Percentiles rank a stretch among this genome's conserved stretches.
These are phyloP conservation scores for Apiospora malaysiana DNA, from an alignment of 2,329 filamentous ascomycete species.

Conservation along the genomic window DNA sequence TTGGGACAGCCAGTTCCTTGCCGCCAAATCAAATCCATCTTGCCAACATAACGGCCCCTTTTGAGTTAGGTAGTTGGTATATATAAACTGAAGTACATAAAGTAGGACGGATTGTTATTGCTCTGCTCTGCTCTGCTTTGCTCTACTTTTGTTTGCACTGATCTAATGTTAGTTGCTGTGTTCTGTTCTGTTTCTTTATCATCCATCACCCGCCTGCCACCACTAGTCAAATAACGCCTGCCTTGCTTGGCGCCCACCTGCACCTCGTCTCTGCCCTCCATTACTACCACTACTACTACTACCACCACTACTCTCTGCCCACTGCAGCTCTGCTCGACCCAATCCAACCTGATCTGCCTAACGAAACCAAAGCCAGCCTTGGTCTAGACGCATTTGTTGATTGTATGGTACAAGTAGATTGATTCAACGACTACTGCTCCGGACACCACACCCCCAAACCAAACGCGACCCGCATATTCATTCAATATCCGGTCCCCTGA, in stretches of 20 bases:
- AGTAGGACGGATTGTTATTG: background rate
- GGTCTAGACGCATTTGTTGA: conserved; percentile 11
- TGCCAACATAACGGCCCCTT: background rate
- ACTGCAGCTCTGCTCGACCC: background rate
- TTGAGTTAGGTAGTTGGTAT: conserved; percentile 4
- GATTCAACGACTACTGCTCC: conserved; percentile 11
- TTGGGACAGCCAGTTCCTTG: conserved; percentile 7
- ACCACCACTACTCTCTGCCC: background rate
- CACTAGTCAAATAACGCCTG: conserved; percentile 4
- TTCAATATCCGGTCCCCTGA: conserved; percentile 19
- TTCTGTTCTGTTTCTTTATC: conserved; percentile 15
- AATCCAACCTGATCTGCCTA: background rate
- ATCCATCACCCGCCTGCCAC: conserved; percentile 2
- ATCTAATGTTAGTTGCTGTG: background rate
- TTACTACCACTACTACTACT: background rate
- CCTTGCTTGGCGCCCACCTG: conserved; percentile 1
- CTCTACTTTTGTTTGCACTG: background rate
- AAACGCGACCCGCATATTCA: conserved; percentile 17
- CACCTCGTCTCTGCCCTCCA: conserved; percentile 1
- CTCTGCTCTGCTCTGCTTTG: background rate
- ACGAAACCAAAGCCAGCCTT: background rate
- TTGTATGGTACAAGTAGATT: conserved; percentile 1
- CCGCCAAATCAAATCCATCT: conserved; percentile 1
- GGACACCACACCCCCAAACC: conserved; percentile 13
- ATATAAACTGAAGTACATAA: conserved; percentile 3